Percentiles rank a stretch among this genome's conserved stretches.
Evolutionary conservation across 2,329 filamentous ascomycete species (phyloP).

Genomic region (Helicocarpus griseus): DNA sequence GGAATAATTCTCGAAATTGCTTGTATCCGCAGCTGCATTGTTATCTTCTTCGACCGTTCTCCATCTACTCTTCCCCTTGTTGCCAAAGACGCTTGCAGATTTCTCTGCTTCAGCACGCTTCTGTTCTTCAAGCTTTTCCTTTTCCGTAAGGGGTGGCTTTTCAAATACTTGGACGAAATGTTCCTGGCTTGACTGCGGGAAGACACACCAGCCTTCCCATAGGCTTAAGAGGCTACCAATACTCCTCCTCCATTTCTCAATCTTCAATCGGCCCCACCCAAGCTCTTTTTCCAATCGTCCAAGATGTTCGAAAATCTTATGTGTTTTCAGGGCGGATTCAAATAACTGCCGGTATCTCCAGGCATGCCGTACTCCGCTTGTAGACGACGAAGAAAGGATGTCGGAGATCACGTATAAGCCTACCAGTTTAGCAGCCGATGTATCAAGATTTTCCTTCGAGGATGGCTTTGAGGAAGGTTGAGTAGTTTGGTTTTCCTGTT

Average conservation of each 20-base stretch:
- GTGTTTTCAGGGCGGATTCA: constrained; percentile 58
- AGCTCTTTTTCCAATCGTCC: constrained; percentile 63
- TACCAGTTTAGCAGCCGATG: constrained; percentile 64
- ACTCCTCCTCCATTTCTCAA: constrained; percentile 76
- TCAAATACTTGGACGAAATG: constrained; percentile 62
- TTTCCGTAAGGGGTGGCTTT: constrained; percentile 51
- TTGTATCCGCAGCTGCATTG: constrained; percentile 12
- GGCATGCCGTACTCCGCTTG: constrained; percentile 67
- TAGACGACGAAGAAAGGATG: constrained; percentile 66
- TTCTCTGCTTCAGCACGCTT: constrained; percentile 34
- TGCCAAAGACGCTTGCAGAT: constrained; percentile 23
- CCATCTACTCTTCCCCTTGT: constrained; percentile 36
- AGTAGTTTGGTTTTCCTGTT: constrained; percentile 24
- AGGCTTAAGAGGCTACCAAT: constrained; percentile 58
- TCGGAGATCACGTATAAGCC: constrained; percentile 74
- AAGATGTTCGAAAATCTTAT: constrained; percentile 64
- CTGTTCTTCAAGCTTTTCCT: constrained; percentile 35
- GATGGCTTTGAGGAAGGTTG: constrained; percentile 25
- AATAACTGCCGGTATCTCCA: constrained; percentile 82
- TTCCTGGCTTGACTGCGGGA: constrained; percentile 64
- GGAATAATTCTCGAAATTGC: constrained; percentile 3
- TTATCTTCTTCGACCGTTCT: constrained; percentile 38
- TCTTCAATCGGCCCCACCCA: constrained; percentile 69
- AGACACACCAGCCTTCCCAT: constrained; percentile 58
- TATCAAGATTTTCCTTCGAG: constrained; percentile 47